Percentiles rank a stretch among this genome's conserved stretches.
phyloP scores from a whole-genome alignment of 352 stramenopile species.

The Pythium dissotocum region DNA sequence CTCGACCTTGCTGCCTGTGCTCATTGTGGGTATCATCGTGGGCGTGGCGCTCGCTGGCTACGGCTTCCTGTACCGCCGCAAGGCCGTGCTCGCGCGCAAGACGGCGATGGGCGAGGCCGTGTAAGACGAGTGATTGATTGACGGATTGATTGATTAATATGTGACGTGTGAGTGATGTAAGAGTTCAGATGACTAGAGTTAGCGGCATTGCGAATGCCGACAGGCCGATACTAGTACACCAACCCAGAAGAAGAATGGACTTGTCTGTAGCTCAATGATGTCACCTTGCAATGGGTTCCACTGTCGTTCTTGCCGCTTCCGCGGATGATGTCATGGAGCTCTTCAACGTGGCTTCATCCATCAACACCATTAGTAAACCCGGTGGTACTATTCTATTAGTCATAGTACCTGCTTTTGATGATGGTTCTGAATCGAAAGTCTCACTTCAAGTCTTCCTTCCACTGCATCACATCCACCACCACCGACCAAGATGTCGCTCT shows the following conservation, averaged over 20 bases:
- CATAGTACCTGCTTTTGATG: neutral
- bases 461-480: neutral
- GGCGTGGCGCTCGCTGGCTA: conserved; percentile 33
- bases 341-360: conserved; percentile 2
- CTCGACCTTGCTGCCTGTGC: conserved; percentile 47
- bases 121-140: neutral
- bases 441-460: conserved; percentile 17
- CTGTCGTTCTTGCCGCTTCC: neutral
- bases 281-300: neutral
- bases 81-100: conserved; percentile 3
- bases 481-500: conserved; percentile 17
- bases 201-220: neutral
- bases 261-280: neutral
- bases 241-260: too few relatives aligned
- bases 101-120: conserved; percentile 6
- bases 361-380: neutral
- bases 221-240: neutral
- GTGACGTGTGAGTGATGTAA: neutral
- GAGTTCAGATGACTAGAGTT: neutral
- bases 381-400: neutral
- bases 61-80: conserved; percentile 48
- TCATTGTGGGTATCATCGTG: conserved; percentile 52
- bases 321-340: conserved; percentile 10
- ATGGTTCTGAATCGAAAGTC: neutral
- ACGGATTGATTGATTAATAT: neutral